Evolutionary conservation across 345 rosid genomes (phyloP).

Genomic region (Triadica sebifera): DNA sequence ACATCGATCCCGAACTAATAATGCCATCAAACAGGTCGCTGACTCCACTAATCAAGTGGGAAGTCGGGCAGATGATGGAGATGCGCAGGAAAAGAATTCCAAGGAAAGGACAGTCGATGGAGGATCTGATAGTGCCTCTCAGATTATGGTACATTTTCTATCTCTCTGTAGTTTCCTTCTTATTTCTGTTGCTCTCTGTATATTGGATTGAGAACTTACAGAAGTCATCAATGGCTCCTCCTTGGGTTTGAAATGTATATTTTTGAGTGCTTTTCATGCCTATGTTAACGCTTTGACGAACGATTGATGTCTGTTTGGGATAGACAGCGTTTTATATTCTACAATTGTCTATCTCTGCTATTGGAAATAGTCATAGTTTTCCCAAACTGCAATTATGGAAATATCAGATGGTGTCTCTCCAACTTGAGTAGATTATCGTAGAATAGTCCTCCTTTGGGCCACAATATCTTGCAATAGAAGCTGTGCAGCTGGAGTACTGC

Average conservation of each 20-base stretch:
- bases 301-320: no score
- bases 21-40: conserved; percentile 58
- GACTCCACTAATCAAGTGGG: conserved; percentile 19
- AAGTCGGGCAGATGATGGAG: conserved; percentile 2
- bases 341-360: conserved; percentile 7
- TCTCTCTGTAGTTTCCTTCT: background rate
- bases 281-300: no score
- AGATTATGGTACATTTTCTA: conserved; percentile 11
- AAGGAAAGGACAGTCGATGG: background rate
- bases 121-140: conserved; percentile 9
- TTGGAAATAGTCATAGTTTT: conserved; percentile 20
- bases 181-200: background rate
- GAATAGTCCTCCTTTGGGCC: background rate
- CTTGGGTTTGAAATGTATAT: conserved; percentile 7
- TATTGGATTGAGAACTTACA: background rate
- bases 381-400: background rate
- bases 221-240: conserved; percentile 15
- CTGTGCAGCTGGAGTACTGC: background rate
- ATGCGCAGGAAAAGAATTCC: background rate
- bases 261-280: background rate
- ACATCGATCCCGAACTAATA: conserved; percentile 36
- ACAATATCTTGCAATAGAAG: conserved; percentile 3
- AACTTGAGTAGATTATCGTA: background rate
- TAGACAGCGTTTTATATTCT: conserved; percentile 1
- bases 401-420: background rate